Conservation (phyloP, 805 yeast genomes). For the Soucietia sequanensis region DNA sequence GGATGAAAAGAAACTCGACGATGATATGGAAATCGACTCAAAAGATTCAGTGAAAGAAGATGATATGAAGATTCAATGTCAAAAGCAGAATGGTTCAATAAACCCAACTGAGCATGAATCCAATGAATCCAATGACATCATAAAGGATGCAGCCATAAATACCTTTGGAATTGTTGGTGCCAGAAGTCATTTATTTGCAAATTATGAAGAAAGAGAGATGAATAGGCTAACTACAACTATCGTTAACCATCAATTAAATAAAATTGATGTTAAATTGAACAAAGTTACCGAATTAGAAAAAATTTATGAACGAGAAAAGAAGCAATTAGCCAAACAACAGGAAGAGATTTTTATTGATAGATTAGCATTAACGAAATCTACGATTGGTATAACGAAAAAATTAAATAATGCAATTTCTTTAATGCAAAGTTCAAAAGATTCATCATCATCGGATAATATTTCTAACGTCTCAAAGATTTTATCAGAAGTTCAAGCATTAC, state of each 20-base stretch:
- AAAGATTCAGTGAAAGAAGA: slow-evolving; percentile 2
- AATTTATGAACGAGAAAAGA: slow-evolving; percentile 63
- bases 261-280: slow-evolving; percentile 61
- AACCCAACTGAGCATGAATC: slow-evolving; percentile 1
- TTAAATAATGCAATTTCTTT: slow-evolving; percentile 33
- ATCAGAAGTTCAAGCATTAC: slow-evolving; percentile 29
- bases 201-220: slow-evolving; percentile 78
- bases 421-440: slow-evolving; percentile 9
- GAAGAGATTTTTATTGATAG: slow-evolving; percentile 67
- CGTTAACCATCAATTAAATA: slow-evolving; percentile 59
- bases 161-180: slow-evolving; percentile 78
- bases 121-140: slow-evolving; percentile 15
- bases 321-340: slow-evolving; percentile 57
- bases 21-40: slow-evolving; percentile 5
- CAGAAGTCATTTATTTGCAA: slow-evolving; percentile 74
- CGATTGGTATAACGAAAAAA: slow-evolving; percentile 50
- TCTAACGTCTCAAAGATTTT: slow-evolving; percentile 17
- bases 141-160: slow-evolving; percentile 63
- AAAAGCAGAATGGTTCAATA: slow-evolving; percentile 5
- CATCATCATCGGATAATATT: slow-evolving; percentile 7
- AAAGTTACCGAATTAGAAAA: slow-evolving; percentile 62
- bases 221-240: slow-evolving; percentile 55
- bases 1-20: slow-evolving; percentile 2
- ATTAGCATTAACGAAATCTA: slow-evolving; percentile 60
- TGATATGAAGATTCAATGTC: not conserved